These are phyloP conservation scores for Westerdykella ornata DNA, from an alignment of 2,329 filamentous ascomycete species.

Conservation along the genomic window DNA sequence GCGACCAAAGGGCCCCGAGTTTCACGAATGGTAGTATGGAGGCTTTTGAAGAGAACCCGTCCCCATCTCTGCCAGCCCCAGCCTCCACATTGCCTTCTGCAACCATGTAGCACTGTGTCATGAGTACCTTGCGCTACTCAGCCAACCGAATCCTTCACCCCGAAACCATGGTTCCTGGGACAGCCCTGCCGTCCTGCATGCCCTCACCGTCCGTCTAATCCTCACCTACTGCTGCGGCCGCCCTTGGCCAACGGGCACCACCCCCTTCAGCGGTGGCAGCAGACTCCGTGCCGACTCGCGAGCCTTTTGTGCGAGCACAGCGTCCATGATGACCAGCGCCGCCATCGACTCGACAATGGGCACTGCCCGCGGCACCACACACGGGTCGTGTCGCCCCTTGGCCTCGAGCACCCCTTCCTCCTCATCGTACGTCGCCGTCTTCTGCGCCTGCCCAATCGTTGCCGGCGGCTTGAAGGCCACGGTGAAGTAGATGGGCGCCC, in stretches of 20 bases:
- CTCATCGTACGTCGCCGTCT: slow-evolving; percentile 72
- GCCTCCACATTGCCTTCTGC: too few species aligned
- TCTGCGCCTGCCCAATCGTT: slow-evolving; percentile 84
- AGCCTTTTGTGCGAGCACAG: slow-evolving; percentile 73
- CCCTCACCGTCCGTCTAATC: too few species aligned
- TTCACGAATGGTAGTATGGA: too few species aligned
- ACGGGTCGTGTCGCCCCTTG: slow-evolving; percentile 91
- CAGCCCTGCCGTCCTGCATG: too few species aligned
- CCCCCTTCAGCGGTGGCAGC: slow-evolving; percentile 35
- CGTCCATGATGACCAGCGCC: slow-evolving; percentile 78
- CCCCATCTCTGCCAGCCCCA: too few species aligned
- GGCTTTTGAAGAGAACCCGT: too few species aligned
- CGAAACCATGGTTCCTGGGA: too few species aligned
- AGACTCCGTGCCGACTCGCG: slow-evolving; percentile 38
- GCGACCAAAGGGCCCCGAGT: too few species aligned
- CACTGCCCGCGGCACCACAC: slow-evolving; percentile 81
- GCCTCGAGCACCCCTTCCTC: slow-evolving; percentile 71
- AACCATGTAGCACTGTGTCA: too few species aligned
- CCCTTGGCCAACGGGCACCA: slow-evolving; percentile 26
- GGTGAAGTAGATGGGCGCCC: slow-evolving; percentile 87
- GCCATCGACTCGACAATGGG: slow-evolving; percentile 91
- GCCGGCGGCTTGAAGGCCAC: slow-evolving; percentile 93
- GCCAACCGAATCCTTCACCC: too few species aligned
- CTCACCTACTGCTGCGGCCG: slow-evolving; percentile 1
- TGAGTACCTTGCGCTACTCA: too few species aligned